phyloP scores from a whole-genome alignment of 768 basidiomycete species.

The Xerocomellus chrysenteron region DNA sequence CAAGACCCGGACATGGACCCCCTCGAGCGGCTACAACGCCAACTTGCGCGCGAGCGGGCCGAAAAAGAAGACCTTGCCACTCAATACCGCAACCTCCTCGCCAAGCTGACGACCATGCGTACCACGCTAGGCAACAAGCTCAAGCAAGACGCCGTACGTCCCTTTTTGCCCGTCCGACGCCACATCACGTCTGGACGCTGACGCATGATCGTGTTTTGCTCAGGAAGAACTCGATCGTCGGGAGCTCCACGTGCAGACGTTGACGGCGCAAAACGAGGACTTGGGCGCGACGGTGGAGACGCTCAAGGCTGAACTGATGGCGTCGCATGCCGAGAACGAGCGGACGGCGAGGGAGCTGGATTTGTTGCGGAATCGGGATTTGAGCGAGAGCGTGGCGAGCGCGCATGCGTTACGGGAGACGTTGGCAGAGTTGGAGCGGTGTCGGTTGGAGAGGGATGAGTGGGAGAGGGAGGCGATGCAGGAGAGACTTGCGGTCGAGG shows the following conservation, averaged over 20 bases:
- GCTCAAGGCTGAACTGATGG: slow-evolving; percentile 75
- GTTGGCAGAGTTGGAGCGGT: slow-evolving; percentile 83
- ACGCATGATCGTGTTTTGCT: slow-evolving; percentile 3
- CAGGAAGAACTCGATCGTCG: slow-evolving; percentile 98
- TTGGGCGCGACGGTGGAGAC: slow-evolving; percentile 70
- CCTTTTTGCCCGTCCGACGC: background rate
- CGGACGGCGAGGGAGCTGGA: slow-evolving; percentile 70
- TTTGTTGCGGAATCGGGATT: slow-evolving; percentile 56
- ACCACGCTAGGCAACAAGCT: slow-evolving; percentile 92
- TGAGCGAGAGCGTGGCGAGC: slow-evolving; percentile 68
- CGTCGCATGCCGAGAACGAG: slow-evolving; percentile 74
- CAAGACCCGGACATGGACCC: slow-evolving; percentile 49
- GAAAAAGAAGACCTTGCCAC: slow-evolving; percentile 87
- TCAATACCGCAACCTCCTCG: slow-evolving; percentile 84
- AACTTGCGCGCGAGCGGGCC: slow-evolving; percentile 70
- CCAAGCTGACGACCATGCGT: slow-evolving; percentile 91
- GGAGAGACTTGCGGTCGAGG: slow-evolving; percentile 74
- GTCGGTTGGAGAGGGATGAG: slow-evolving; percentile 78
- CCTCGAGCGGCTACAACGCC: slow-evolving; percentile 61
- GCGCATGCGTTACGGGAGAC: slow-evolving; percentile 81
- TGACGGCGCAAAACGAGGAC: slow-evolving; percentile 78
- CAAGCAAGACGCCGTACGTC: slow-evolving; percentile 90
- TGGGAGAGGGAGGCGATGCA: slow-evolving; percentile 60
- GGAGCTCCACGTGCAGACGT: slow-evolving; percentile 77
- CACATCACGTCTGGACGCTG: background rate